phyloP scores from a whole-genome alignment of 176 grass and related monocot species.

The Areca catechu region DNA sequence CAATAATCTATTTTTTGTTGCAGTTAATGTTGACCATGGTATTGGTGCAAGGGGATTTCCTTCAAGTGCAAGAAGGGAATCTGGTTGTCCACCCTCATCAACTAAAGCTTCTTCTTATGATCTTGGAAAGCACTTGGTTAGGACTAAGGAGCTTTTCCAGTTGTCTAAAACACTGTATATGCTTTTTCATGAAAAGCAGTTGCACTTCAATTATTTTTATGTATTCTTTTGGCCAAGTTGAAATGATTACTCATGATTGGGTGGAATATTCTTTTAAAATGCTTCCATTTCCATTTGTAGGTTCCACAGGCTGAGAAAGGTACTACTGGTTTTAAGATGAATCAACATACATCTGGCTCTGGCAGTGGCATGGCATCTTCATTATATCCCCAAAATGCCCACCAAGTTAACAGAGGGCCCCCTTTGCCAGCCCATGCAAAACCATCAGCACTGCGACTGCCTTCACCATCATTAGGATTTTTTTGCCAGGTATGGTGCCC shows the following conservation, averaged over 20 bases:
- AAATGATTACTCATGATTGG: too few species aligned
- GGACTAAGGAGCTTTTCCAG: conserved; percentile 1
- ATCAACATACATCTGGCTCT: conserved; percentile 23
- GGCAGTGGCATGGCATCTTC: conserved; percentile 7
- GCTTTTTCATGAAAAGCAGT: too few species aligned
- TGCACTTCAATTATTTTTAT: too few species aligned
- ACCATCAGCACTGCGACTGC: conserved; percentile 69
- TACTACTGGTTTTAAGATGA: conserved; percentile 9
- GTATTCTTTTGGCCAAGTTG: too few species aligned
- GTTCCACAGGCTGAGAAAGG: conserved; percentile 17
- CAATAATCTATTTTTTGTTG: conserved; percentile 8
- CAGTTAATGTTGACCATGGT: conserved; percentile 28
- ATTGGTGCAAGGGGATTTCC: conserved; percentile 19
- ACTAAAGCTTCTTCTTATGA: conserved; percentile 32
- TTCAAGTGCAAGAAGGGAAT: conserved; percentile 26
- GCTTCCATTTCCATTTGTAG: conserved; percentile 25
- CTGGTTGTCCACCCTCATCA: conserved; percentile 2
- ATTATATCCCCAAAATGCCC: conserved; percentile 21
- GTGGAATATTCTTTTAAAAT: background rate
- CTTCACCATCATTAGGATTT: conserved; percentile 71
- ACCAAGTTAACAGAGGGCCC: conserved; percentile 15
- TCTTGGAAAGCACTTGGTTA: conserved; percentile 35
- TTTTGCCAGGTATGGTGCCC: conserved; percentile 48
- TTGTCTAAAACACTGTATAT: too few species aligned
- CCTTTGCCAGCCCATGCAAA: conserved; percentile 31